Evolutionary conservation across 139 green algal species (phyloP).

Genomic region (Coccomyxa sp.): DNA sequence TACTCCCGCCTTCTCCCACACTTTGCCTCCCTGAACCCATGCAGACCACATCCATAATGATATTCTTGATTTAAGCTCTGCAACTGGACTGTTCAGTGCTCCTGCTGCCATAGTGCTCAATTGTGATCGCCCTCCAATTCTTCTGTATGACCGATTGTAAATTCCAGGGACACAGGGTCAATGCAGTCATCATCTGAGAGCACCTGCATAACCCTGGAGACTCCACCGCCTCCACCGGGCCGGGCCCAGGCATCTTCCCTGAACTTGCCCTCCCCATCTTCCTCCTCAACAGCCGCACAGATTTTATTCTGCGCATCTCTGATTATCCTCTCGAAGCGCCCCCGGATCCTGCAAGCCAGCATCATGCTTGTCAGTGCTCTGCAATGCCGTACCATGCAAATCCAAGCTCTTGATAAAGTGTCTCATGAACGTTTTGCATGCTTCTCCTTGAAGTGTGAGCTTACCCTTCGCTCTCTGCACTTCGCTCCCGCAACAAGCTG

Average conservation of each 20-base stretch:
- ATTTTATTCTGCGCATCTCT: constrained; percentile 85
- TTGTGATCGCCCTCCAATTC: not conserved
- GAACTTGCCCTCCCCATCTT: constrained; percentile 87
- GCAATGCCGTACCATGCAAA: not conserved
- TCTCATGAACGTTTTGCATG: not conserved
- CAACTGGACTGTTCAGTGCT: not conserved
- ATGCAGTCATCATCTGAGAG: not conserved
- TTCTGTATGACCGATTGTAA: not conserved
- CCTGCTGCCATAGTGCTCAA: not conserved
- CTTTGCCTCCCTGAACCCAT: constrained; percentile 61
- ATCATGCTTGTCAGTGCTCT: not conserved
- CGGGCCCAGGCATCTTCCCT: constrained; percentile 91
- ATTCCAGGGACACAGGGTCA: not conserved
- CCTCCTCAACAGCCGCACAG: constrained; percentile 76
- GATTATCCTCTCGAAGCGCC: constrained; percentile 83
- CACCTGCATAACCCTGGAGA: constrained; percentile 88
- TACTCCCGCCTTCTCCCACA: constrained; percentile 94
- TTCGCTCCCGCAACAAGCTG: constrained; percentile 22
- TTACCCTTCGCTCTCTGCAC: not conserved
- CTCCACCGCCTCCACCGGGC: constrained; percentile 87
- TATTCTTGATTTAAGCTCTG: not conserved
- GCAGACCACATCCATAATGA: not conserved
- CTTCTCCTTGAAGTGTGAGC: not conserved
- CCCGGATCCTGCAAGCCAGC: constrained; percentile 57
- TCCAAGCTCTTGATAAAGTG: not conserved